Conservation (phyloP, 2,329 filamentous ascomycete genomes). For the Xenoacremonium recifei region DNA sequence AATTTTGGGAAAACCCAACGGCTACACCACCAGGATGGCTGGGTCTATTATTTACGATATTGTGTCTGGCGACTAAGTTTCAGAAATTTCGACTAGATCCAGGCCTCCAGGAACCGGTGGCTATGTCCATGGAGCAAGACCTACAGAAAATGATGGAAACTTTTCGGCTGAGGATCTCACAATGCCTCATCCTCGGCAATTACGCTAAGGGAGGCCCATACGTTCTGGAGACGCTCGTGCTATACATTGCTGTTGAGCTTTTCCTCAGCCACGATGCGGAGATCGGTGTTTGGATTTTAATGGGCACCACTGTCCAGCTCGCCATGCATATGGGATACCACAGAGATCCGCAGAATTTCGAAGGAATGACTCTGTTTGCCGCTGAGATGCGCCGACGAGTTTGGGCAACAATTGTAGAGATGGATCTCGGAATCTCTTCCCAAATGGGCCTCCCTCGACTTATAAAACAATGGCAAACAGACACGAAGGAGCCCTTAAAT, state of each 20-base stretch:
- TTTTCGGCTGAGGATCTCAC: slow-evolving; percentile 28
- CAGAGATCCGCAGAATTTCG: slow-evolving; percentile 42
- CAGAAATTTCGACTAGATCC: background rate
- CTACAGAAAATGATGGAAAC: slow-evolving; percentile 11
- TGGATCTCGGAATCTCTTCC: slow-evolving; percentile 42
- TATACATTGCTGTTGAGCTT: slow-evolving; percentile 33
- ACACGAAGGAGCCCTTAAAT: slow-evolving; percentile 43
- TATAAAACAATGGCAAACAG: slow-evolving; percentile 37
- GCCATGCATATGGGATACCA: slow-evolving; percentile 43
- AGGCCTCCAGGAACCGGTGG: background rate
- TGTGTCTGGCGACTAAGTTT: slow-evolving; percentile 36
- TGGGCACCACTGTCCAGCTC: slow-evolving; percentile 32
- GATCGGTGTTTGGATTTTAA: slow-evolving; percentile 33
- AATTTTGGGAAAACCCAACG: slow-evolving; percentile 41
- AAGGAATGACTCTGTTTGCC: slow-evolving; percentile 36
- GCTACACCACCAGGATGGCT: slow-evolving; percentile 42
- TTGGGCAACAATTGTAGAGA: slow-evolving; percentile 39
- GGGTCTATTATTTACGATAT: slow-evolving; percentile 44
- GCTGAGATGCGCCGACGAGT: slow-evolving; percentile 45
- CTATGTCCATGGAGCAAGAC: background rate
- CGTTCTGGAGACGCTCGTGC: slow-evolving; percentile 37
- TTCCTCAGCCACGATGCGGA: slow-evolving; percentile 28
- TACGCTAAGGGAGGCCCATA: slow-evolving; percentile 44
- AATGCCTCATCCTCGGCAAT: slow-evolving; percentile 36
- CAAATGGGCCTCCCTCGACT: slow-evolving; percentile 47